Conservation (phyloP, 768 basidiomycete genomes). For the Coprinellus micaceus region DNA sequence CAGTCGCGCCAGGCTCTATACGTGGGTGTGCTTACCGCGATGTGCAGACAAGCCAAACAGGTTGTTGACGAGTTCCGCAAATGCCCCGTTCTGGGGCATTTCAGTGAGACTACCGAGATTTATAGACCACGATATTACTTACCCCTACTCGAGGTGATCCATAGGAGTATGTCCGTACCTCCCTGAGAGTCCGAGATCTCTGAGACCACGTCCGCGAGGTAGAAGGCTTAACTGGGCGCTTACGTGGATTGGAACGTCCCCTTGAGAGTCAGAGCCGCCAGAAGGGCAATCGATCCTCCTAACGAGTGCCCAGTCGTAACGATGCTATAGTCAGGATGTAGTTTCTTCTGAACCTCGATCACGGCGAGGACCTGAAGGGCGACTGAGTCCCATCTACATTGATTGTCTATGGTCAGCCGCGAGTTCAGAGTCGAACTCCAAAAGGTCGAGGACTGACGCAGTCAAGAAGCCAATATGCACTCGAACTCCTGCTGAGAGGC, state of each 20-base stretch:
- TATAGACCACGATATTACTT: conserved; percentile 10
- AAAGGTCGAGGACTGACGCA: conserved; percentile 30
- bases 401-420: background rate
- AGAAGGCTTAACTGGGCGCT: conserved; percentile 9
- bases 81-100: conserved; percentile 38
- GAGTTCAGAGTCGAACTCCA: background rate
- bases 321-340: conserved; percentile 33
- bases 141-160: conserved; percentile 50
- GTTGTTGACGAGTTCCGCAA: conserved; percentile 42
- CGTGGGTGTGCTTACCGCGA: conserved; percentile 32
- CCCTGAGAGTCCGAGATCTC: conserved; percentile 16
- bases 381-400: conserved; percentile 49
- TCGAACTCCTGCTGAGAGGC: conserved; percentile 32
- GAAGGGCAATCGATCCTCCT: conserved; percentile 48
- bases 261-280: conserved; percentile 44
- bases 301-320: conserved; percentile 52
- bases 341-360: conserved; percentile 31
- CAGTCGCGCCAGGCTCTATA: background rate
- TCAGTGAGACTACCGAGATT: background rate
- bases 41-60: conserved; percentile 37
- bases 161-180: conserved; percentile 44
- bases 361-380: conserved; percentile 35
- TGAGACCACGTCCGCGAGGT: background rate
- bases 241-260: conserved; percentile 37
- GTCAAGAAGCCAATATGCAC: conserved; percentile 52